Evolutionary conservation across 805 yeast genomes (phyloP).

Genomic region (Hanseniaspora lindneri): DNA sequence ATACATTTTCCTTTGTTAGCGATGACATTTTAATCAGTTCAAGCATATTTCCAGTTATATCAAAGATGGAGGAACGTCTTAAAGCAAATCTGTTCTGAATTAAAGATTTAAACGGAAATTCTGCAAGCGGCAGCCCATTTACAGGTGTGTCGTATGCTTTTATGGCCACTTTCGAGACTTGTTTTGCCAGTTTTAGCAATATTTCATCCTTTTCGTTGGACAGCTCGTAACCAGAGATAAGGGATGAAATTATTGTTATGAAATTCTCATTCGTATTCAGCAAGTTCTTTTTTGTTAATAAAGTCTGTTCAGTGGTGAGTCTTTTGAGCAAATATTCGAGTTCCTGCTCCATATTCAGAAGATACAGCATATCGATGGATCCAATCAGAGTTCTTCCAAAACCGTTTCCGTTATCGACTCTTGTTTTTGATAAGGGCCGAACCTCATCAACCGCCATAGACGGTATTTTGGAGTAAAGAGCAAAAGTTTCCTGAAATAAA

Average conservation of each 20-base stretch:
- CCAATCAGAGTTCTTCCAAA: constrained; percentile 45
- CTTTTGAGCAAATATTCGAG: constrained; percentile 31
- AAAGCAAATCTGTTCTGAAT: constrained; percentile 32
- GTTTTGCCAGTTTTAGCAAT: constrained; percentile 31
- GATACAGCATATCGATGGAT: constrained; percentile 39
- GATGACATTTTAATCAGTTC: constrained; percentile 45
- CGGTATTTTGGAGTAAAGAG: constrained; percentile 32
- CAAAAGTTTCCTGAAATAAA: constrained; percentile 37
- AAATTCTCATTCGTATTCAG: constrained; percentile 42
- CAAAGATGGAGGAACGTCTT: constrained; percentile 32
- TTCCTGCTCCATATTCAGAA: constrained; percentile 36
- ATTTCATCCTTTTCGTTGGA: constrained; percentile 30
- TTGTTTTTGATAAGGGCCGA: constrained; percentile 29
- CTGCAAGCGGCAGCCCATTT: constrained; percentile 37
- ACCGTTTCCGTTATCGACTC: constrained; percentile 35
- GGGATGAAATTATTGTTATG: constrained; percentile 43
- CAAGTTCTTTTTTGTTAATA: constrained; percentile 30
- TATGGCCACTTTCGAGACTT: constrained; percentile 38
- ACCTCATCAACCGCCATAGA: constrained; percentile 38
- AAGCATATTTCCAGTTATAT: constrained; percentile 38
- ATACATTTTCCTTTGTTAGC: constrained; percentile 37
- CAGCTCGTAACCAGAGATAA: constrained; percentile 42
- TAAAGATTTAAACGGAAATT: constrained; percentile 34
- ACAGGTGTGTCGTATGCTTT: constrained; percentile 52
- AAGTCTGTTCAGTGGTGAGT: constrained; percentile 33